Percentiles rank a stretch among this genome's conserved stretches.
Conservation (phyloP, 306 rosid species). For the Cicer chorassanicum region DNA sequence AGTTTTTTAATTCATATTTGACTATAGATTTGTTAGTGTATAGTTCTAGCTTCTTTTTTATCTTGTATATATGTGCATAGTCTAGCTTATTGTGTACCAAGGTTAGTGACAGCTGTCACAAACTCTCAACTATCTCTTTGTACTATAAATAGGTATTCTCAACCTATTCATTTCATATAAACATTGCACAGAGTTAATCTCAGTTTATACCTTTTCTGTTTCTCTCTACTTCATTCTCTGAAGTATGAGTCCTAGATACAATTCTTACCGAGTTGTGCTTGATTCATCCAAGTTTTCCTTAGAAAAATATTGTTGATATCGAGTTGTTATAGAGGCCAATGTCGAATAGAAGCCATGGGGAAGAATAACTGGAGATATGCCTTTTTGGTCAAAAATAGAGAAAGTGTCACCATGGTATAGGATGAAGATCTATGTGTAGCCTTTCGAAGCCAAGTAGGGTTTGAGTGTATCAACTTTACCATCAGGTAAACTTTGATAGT, state of each 20-base stretch:
- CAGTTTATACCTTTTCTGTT: neutral
- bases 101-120: neutral
- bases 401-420: neutral
- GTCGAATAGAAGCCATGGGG: neutral
- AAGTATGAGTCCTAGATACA: neutral
- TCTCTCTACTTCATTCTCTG: neutral
- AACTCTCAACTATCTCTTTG: neutral
- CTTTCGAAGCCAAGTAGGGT: neutral
- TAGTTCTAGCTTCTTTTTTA: constrained; percentile 7
- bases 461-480: neutral
- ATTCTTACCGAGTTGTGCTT: constrained; percentile 4
- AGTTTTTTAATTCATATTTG: constrained; percentile 23
- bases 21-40: neutral
- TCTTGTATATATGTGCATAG: neutral
- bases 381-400: neutral
- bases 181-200: neutral
- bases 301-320: neutral
- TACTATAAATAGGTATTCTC: neutral
- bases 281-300: neutral
- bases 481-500: neutral
- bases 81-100: neutral
- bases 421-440: constrained; percentile 3
- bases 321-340: neutral
- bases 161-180: neutral
- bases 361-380: neutral